Evolutionary conservation across 306 rosid species (phyloP), one percentile per base, ranked within the genome.

Genomic region (Prosopis cineraria): DNA sequence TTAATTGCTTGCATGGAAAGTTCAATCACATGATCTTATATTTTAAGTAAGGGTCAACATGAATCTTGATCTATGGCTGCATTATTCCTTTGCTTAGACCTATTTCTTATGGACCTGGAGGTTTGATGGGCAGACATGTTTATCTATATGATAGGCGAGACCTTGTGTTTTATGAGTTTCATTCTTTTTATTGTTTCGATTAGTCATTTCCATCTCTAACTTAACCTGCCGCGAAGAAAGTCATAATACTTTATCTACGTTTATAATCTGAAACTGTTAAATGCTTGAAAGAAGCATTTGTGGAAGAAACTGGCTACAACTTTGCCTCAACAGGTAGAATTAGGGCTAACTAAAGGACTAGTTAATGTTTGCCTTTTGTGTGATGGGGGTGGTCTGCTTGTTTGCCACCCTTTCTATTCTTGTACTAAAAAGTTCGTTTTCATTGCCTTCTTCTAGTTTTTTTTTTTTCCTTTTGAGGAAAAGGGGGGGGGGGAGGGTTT

Each of bases 281-380:
- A n/a, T n/a, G n/a, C n/a, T n/a, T n/a, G n/a, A n/a, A n/a, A n/a
- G n/a, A 14, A 43, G 19, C 37, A 13, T 24, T 43, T 68, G 25
- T 25, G 36, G 24, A 31, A 5, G 34, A 43, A 25, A 43, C 36
- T 47, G 59, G n/a, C 13, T 25, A 48, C 60, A 45, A 12, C 60
- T n/a, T 68, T 70, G 40, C 60, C 58, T 70, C 29, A 48, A 70
- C 27, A 19, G 20, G 41, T 45, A 67, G 41, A 70, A 67, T 29
- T 40, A 40, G 33, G n/a, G 11, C 12, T 10, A 10, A 37, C 17
- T 10, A n/a, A 36, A 65, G 70, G 48, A 24, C 17, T 65, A 8
- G 7, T 65, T 6, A 40, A 64, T 64, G 27, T 64, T 65, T 65
- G 9, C 27, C 43, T 33, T n/a, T n/a, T 63, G 43, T 19, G 24